These are phyloP conservation scores for Tuctoria greenei DNA, from an alignment of 176 grass and related monocot genomes.

Conservation along the genomic window DNA sequence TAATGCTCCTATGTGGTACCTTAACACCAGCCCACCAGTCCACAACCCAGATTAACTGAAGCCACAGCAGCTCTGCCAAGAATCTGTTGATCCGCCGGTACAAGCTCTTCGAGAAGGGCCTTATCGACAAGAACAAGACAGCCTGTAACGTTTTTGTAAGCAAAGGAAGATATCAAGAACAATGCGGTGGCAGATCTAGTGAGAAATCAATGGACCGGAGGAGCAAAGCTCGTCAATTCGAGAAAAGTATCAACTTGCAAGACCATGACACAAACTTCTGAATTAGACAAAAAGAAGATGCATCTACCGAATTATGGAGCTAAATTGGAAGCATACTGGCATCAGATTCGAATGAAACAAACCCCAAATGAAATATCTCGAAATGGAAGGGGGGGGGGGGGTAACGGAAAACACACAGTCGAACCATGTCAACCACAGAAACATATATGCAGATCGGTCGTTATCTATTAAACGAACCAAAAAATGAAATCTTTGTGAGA, in stretches of 20 bases:
- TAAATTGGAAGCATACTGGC: not conserved
- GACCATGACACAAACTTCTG: not conserved
- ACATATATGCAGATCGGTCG: not conserved
- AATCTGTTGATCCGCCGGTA: conserved; percentile 70
- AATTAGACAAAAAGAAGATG: no score
- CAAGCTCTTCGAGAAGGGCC: conserved; percentile 64
- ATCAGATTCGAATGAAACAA: not conserved
- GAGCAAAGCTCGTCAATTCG: not conserved
- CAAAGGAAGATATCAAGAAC: conserved; percentile 7
- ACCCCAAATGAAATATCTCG: not conserved
- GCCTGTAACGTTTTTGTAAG: conserved; percentile 39
- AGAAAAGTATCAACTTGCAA: not conserved
- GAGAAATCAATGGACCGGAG: not conserved
- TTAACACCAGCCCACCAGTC: conserved; percentile 34
- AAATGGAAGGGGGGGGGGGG: not conserved
- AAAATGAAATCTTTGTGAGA: not conserved
- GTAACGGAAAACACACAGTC: not conserved
- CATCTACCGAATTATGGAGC: not conserved
- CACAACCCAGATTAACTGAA: conserved; percentile 50
- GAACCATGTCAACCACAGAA: not conserved
- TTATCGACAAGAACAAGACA: conserved; percentile 53
- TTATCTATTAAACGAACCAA: not conserved
- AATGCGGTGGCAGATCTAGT: not conserved
- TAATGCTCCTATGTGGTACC: not conserved
- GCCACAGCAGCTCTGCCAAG: conserved; percentile 73